Conservation (phyloP, 495 filamentous ascomycete species). For the Podospora conica region DNA sequence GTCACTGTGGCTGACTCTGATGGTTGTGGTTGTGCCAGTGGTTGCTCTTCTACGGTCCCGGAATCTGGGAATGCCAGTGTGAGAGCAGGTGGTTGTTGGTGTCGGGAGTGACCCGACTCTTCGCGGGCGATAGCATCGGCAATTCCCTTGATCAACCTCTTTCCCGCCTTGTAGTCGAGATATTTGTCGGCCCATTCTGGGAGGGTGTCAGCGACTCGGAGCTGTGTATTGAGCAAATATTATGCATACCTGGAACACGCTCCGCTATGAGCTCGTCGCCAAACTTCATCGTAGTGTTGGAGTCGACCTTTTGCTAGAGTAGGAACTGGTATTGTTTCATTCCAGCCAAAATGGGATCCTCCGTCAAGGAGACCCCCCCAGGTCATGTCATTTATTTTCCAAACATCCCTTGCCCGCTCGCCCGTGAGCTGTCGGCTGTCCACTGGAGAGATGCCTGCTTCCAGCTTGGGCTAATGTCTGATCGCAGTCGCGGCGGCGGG, state of each 20-base stretch:
- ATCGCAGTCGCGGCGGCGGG: background rate
- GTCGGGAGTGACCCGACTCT: background rate
- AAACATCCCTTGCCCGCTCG: background rate
- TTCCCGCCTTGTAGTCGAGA: constrained; percentile 86
- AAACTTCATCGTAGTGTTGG: background rate
- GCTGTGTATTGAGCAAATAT: background rate
- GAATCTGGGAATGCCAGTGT: background rate
- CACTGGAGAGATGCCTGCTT: background rate
- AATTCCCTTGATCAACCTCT: constrained; percentile 82
- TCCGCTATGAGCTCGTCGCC: constrained; percentile 6
- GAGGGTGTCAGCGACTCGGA: background rate
- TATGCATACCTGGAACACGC: constrained; percentile 2
- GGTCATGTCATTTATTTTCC: background rate
- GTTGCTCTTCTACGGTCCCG: background rate
- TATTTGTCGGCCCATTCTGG: constrained; percentile 86
- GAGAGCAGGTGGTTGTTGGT: background rate
- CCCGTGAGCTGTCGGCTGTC: background rate
- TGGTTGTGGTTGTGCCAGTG: background rate
- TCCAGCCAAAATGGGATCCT: background rate
- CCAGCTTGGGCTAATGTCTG: background rate
- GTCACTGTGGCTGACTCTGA: background rate
- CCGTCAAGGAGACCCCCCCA: background rate
- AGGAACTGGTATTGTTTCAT: background rate
- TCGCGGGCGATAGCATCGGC: constrained; percentile 60
- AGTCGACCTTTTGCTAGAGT: background rate